phyloP scores from a whole-genome alignment of 148 eudicot species.

The Fallopia convolvulus region DNA sequence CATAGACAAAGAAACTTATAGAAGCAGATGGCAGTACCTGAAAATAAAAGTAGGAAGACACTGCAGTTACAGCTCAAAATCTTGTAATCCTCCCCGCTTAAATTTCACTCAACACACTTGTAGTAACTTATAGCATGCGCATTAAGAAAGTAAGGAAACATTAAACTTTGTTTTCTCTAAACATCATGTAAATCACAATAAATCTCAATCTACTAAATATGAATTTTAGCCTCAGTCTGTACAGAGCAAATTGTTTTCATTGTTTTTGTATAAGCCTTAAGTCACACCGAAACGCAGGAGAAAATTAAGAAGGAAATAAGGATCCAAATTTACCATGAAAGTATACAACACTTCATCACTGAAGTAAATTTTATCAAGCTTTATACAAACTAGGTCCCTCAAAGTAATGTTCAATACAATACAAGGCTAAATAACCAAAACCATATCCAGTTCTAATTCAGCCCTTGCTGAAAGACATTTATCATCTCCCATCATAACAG shows the following conservation, averaged over 20 bases:
- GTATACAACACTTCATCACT: background rate
- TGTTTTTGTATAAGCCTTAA: background rate
- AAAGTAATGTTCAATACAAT: background rate
- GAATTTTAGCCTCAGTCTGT: background rate
- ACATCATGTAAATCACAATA: background rate
- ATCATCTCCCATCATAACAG: background rate
- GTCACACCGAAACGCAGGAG: background rate
- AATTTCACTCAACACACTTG: background rate
- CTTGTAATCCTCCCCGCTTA: background rate
- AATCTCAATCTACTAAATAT: background rate
- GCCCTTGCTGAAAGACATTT: background rate
- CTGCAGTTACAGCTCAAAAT: background rate
- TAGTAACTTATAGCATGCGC: background rate
- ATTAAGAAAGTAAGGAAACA: background rate
- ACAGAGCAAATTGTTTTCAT: background rate
- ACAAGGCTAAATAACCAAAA: background rate
- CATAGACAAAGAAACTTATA: slow-evolving; percentile 60
- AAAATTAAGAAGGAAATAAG: background rate
- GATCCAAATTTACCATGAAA: background rate
- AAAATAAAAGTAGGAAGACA: slow-evolving; percentile 3
- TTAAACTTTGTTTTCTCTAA: background rate
- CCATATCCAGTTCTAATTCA: background rate
- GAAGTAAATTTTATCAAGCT: background rate
- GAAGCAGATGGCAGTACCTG: slow-evolving; percentile 72
- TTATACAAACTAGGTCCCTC: background rate